Percentiles rank a stretch among this genome's conserved stretches.
phyloP scores from a whole-genome alignment of 495 filamentous ascomycete genomes.

The Cercophora sp. region DNA sequence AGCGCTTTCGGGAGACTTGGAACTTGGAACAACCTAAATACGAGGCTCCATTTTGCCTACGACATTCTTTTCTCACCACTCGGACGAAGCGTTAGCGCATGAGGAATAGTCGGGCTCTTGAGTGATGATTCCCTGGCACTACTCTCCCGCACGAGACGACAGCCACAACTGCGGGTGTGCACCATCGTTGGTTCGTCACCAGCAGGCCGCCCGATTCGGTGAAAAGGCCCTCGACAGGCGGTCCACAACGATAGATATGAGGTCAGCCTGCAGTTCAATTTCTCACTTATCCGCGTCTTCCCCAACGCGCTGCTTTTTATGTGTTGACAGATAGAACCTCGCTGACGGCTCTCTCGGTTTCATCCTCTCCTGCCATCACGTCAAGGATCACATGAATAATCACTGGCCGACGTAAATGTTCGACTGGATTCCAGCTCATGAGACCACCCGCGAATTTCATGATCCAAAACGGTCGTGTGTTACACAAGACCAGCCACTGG shows the following conservation, averaged over 20 bases:
- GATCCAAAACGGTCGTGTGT: conserved; percentile 17
- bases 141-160: background rate
- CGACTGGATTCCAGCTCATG: too few relatives aligned
- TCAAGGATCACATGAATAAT: conserved; percentile 16
- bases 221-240: too few relatives aligned
- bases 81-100: too few relatives aligned
- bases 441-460: conserved; percentile 11
- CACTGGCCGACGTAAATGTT: conserved; percentile 3
- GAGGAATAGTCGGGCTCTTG: too few relatives aligned
- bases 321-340: too few relatives aligned
- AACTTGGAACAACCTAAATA: too few relatives aligned
- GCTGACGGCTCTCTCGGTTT: too few relatives aligned
- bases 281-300: conserved; percentile 6
- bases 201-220: conserved; percentile 8
- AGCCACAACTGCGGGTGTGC: background rate
- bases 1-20: too few relatives aligned
- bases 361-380: too few relatives aligned
- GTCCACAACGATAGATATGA: too few relatives aligned
- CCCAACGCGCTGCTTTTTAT: too few relatives aligned
- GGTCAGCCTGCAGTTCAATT: conserved; percentile 9
- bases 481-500: conserved; percentile 11
- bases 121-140: too few relatives aligned
- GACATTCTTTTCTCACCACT: background rate
- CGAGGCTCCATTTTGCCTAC: conserved; percentile 7
- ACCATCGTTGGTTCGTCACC: background rate